Evolutionary conservation across 2,329 filamentous ascomycete genomes (phyloP), one percentile per base, ranked within the genome.

Genomic region (Nemania abortiva): DNA sequence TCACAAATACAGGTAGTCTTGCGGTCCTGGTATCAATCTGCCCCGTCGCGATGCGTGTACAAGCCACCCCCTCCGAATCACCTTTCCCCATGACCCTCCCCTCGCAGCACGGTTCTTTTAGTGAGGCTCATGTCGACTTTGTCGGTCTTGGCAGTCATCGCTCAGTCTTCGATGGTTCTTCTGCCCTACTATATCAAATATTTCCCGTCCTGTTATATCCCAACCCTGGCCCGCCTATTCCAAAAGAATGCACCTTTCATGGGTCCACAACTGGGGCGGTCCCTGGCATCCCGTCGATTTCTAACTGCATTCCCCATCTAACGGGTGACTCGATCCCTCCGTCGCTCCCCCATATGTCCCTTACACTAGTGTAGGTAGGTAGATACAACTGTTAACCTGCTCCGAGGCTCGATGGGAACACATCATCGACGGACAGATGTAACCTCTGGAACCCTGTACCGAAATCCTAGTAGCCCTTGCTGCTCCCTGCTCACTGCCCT

Each of bases 361-460:
- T 77, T 76, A 76, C 72, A 66, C 71, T 74, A 53, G 50, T 31
- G 24, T 53, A 53, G 50, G 27, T 37, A 37, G 34, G 50, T 53
- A 53, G 27, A 53, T 53, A 70, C 71, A 66, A 76, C 50, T 65
- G 56, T 47, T 75, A 75, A 74, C 71, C 73, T 75, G 72, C 76
- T 77, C 76, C 72, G 76, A 77, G 75, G 76, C 79, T 74, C 62
- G 65, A 73, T 69, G 69, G 75, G 73, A 77, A 75, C 77, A 82
- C 81, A 80, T 81, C 80, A 80, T 81, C 77, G 77, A 79, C 79
- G 77, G 79, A 70, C 78, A 81, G 79, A 81, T 82, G 79, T 79
- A 80, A 81, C 80, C 79, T 77, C 79, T 75, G 71, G 68, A 75
- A 77, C 77, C 72, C 75, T 79, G 77, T 76, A 74, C 70, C 76